Conservation (phyloP, 352 stramenopile genomes). For the Paralagenidium karlingii region DNA sequence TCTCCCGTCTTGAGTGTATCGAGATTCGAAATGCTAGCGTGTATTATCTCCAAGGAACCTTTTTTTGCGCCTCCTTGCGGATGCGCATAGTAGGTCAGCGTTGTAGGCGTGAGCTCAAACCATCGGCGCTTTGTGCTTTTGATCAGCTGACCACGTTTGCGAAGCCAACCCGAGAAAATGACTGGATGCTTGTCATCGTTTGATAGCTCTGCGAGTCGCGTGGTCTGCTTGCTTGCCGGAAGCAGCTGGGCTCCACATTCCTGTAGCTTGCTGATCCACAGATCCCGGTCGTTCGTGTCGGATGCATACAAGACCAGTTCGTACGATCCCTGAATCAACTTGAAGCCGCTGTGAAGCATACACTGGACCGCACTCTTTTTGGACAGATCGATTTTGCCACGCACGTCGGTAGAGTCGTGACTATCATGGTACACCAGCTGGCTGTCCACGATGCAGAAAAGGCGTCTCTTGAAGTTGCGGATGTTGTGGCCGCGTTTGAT, state of each 20-base stretch:
- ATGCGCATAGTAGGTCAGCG: slow-evolving; percentile 67
- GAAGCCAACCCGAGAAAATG: slow-evolving; percentile 70
- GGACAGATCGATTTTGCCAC: slow-evolving; percentile 53
- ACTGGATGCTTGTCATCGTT: slow-evolving; percentile 38
- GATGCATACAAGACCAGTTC: slow-evolving; percentile 72
- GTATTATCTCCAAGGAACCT: slow-evolving; percentile 46
- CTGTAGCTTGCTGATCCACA: slow-evolving; percentile 76
- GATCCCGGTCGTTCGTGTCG: slow-evolving; percentile 59
- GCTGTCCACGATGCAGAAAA: slow-evolving; percentile 79
- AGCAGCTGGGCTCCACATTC: slow-evolving; percentile 46
- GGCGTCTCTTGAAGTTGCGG: slow-evolving; percentile 71
- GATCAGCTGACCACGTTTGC: slow-evolving; percentile 73
- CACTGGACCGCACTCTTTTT: slow-evolving; percentile 51
- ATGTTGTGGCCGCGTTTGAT: slow-evolving; percentile 74
- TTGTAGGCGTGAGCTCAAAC: slow-evolving; percentile 65
- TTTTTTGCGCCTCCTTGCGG: slow-evolving; percentile 62
- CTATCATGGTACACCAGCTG: slow-evolving; percentile 72
- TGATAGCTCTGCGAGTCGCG: slow-evolving; percentile 40
- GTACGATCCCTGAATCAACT: slow-evolving; percentile 52
- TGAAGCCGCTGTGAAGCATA: slow-evolving; percentile 65
- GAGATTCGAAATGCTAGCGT: slow-evolving; percentile 38
- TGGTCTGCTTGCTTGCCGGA: slow-evolving; percentile 31
- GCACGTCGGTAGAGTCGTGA: slow-evolving; percentile 63
- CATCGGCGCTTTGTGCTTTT: slow-evolving; percentile 79
- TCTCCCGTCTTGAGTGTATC: slow-evolving; percentile 77